Percentiles rank a stretch among this genome's conserved stretches.
phyloP scores from a whole-genome alignment of 2,329 filamentous ascomycete genomes.

The Macrophomina tecta region DNA sequence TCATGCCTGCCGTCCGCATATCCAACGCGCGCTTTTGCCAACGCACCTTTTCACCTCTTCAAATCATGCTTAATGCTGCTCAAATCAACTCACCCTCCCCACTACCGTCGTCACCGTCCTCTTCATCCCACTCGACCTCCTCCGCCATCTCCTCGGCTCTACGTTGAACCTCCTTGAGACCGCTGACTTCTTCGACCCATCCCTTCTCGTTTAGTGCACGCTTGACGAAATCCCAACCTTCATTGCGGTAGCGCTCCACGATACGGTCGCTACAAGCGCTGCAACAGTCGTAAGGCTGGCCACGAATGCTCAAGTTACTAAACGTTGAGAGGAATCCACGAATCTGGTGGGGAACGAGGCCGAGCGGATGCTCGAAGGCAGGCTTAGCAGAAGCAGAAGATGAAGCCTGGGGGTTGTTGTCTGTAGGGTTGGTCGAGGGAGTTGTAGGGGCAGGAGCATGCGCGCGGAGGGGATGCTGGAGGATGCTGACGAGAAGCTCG shows the following conservation, averaged over 20 bases:
- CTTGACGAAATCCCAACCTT: constrained; percentile 80
- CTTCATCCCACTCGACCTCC: constrained; percentile 67
- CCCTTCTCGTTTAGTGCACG: constrained; percentile 75
- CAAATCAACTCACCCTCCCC: constrained; percentile 62
- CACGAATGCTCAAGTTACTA: constrained; percentile 74
- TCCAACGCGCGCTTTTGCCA: background rate
- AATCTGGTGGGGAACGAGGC: constrained; percentile 79
- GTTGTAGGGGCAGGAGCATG: constrained; percentile 41
- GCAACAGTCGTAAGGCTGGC: constrained; percentile 79
- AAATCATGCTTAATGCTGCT: background rate
- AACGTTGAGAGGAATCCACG: constrained; percentile 78
- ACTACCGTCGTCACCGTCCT: constrained; percentile 49
- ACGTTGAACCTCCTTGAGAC: constrained; percentile 70
- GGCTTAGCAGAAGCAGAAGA: constrained; percentile 34
- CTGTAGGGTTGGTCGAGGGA: constrained; percentile 22
- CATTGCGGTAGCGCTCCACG: constrained; percentile 67
- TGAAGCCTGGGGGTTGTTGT: constrained; percentile 7
- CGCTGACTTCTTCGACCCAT: constrained; percentile 78
- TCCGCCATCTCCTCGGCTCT: constrained; percentile 53
- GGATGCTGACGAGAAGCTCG: constrained; percentile 82
- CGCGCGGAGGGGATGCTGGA: constrained; percentile 68
- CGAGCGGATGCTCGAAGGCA: constrained; percentile 64
- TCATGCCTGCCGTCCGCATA: background rate
- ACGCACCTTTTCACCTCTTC: background rate
- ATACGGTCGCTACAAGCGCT: constrained; percentile 79